Base-by-base conservation (phyloP, 108 stramenopile species). In the Nitzschia sp. region DNA sequence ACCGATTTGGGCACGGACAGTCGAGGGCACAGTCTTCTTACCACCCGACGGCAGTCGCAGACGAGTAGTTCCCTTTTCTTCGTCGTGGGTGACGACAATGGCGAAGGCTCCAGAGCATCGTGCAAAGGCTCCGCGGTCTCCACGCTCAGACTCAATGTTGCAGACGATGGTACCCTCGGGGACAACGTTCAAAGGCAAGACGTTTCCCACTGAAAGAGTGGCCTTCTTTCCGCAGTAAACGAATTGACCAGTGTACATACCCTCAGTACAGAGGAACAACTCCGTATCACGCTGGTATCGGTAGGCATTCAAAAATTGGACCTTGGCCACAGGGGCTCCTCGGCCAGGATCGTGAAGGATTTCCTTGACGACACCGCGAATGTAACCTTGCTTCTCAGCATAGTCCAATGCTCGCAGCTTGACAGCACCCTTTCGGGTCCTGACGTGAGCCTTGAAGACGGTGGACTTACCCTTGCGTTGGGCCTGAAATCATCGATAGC, bases 181-280 rank as follows among this genome's bases (percentile, higher is more conserved):
- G 52, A 99, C 95, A 15, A 76, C 72, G 19, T 47, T 69, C 58
- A 99, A 58, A 53, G 99, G 99, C 21, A 99, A 82, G 72, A 98
- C 95, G 78, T 99, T 99, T 61, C 99, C 99, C 30, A 97, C 81
- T 52, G 85, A 85, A 41, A 99, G 79, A 54, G 91, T 74, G 1
- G 98, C 98, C 93, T 98, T 99, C 89, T 96, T 96, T 54, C 98
- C 98, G 75, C 94, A 96, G 96, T 96, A 99, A 66, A 99, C 85
- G 85, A 97, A 98, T 84, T 97, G 96, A 48, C 99, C 99, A 54
- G 96, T 91, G 96, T 99, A 98, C 94, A 98, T 95, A 72, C 99
- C 99, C 87, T 99, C 99, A 50, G 97, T 94, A 62, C 97, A 97
- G 38, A 96, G 68, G 77, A 99, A 81, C 38, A 97, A 85, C 80